phyloP scores from a whole-genome alignment of 192 early-diverging fungal species.

The Podila epicladia region DNA sequence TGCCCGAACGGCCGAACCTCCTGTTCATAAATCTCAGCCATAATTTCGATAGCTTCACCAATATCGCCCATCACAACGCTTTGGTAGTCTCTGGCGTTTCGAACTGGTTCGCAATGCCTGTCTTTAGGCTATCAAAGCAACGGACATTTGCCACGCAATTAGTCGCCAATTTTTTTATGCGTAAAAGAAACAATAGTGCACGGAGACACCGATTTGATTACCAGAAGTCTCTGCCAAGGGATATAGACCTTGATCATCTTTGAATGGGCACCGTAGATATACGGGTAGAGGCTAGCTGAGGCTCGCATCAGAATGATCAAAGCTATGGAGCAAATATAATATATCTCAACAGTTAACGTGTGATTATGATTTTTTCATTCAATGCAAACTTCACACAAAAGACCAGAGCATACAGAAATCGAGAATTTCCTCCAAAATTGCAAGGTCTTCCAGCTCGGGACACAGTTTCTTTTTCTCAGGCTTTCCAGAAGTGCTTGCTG shows the following conservation, averaged over 20 bases:
- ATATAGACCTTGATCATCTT: slow-evolving; percentile 21
- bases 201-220: not conserved
- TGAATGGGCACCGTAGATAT: slow-evolving; percentile 15
- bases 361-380: not conserved
- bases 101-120: slow-evolving; percentile 4
- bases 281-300: slow-evolving; percentile 30
- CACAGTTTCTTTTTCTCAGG: slow-evolving; percentile 2
- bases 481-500: not conserved
- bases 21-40: slow-evolving; percentile 43
- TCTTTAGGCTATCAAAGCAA: not conserved
- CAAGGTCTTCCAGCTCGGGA: slow-evolving; percentile 34
- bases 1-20: slow-evolving; percentile 28
- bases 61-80: slow-evolving; percentile 40
- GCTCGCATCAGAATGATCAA: slow-evolving; percentile 41
- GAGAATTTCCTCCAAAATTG: slow-evolving; percentile 32
- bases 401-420: slow-evolving; percentile 28
- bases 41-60: slow-evolving; percentile 32
- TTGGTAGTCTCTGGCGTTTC: slow-evolving; percentile 21
- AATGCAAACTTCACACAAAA: not conserved
- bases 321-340: slow-evolving; percentile 8
- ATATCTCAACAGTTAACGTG: not conserved
- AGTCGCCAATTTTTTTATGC: not conserved
- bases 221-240: slow-evolving; percentile 14
- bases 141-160: no score
- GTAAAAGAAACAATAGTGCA: not conserved